These are phyloP conservation scores for Aspergillus sclerotiicarbonarius DNA, from an alignment of 495 filamentous ascomycete species.

Conservation along the genomic window DNA sequence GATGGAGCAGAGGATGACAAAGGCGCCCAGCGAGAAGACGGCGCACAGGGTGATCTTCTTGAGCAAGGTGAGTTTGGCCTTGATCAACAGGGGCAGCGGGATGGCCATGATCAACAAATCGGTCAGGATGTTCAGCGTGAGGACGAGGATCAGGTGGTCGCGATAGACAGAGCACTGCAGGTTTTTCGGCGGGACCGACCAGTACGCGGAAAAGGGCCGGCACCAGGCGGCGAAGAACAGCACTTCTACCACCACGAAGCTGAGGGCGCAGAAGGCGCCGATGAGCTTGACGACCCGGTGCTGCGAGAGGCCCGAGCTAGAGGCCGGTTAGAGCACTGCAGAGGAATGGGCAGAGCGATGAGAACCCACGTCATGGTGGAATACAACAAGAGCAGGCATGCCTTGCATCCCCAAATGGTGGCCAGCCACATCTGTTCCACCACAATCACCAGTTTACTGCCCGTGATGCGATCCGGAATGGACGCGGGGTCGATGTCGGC, in stretches of 20 bases:
- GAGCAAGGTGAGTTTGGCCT: constrained; percentile 36
- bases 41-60: constrained; percentile 48
- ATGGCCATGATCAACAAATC: constrained; percentile 56
- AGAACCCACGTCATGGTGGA: constrained; percentile 47
- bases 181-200: constrained; percentile 34
- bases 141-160: constrained; percentile 55
- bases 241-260: constrained; percentile 53
- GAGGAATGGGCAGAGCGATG: neutral
- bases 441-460: constrained; percentile 46
- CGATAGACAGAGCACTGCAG: constrained; percentile 14
- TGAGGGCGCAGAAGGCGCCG: constrained; percentile 45
- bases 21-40: constrained; percentile 48
- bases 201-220: constrained; percentile 53
- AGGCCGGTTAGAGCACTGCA: neutral
- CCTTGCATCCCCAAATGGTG: constrained; percentile 54
- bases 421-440: constrained; percentile 42
- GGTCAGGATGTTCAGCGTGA: constrained; percentile 58
- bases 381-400: constrained; percentile 54
- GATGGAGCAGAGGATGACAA: constrained; percentile 54
- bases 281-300: constrained; percentile 50
- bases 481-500: constrained; percentile 44
- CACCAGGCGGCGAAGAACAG: constrained; percentile 60
- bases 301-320: constrained; percentile 28
- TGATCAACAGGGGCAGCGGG: constrained; percentile 52
- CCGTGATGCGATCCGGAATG: constrained; percentile 44